phyloP scores from a whole-genome alignment of 2,329 filamentous ascomycete genomes.

The Pseudopithomyces chartarum region DNA sequence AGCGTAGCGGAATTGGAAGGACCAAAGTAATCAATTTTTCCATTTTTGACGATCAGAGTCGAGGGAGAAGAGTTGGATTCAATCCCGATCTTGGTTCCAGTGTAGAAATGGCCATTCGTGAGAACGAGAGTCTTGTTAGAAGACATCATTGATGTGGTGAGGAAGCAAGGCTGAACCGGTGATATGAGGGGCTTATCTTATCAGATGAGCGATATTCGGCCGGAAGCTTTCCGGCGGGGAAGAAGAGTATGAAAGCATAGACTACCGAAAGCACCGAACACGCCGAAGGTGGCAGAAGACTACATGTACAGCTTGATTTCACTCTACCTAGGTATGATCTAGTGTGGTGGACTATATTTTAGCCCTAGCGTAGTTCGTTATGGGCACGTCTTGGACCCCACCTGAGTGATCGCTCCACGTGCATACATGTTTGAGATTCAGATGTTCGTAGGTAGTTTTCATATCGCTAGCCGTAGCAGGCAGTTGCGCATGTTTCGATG shows the following conservation, averaged over 20 bases:
- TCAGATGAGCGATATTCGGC: neutral
- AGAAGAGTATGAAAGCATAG: neutral
- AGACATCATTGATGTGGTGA: neutral
- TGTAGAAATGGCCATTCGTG: slow-evolving; percentile 35
- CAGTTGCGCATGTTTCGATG: no score
- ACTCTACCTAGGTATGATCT: no score
- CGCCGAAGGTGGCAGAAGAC: no score
- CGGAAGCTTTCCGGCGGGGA: neutral
- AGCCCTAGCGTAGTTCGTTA: no score
- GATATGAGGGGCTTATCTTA: slow-evolving; percentile 7
- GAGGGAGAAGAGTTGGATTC: slow-evolving; percentile 17
- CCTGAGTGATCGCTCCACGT: no score
- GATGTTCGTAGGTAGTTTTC: no score
- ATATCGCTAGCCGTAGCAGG: no score
- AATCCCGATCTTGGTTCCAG: neutral
- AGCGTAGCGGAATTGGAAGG: slow-evolving; percentile 23
- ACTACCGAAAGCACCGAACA: no score
- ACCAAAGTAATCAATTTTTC: slow-evolving; percentile 51
- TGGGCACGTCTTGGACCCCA: no score
- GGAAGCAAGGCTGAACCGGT: neutral
- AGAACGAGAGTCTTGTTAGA: slow-evolving; percentile 22
- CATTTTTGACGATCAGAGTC: slow-evolving; percentile 48
- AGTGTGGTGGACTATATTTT: no score
- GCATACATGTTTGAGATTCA: no score
- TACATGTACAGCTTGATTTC: no score